Conservation (phyloP, 805 yeast species). For the Ascoidea rubescens region DNA sequence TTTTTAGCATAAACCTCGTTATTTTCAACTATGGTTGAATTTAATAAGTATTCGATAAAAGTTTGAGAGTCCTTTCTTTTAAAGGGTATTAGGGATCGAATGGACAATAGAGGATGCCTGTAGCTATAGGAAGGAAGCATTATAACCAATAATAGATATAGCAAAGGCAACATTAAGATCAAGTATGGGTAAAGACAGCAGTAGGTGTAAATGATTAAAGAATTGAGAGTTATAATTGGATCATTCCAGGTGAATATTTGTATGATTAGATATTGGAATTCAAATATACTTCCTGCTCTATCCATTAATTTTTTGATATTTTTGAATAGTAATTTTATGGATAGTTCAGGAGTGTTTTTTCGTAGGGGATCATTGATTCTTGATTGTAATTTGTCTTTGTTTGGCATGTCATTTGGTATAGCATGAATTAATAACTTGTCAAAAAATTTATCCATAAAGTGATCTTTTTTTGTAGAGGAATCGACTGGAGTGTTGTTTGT, state of each 20-base stretch:
- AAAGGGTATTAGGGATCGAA: slow-evolving; percentile 27
- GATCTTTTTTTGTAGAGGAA: slow-evolving; percentile 17
- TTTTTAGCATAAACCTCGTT: slow-evolving; percentile 22
- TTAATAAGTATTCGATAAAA: slow-evolving; percentile 11
- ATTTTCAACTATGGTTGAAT: slow-evolving; percentile 11
- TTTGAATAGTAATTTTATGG: slow-evolving; percentile 38
- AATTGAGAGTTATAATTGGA: slow-evolving; percentile 54
- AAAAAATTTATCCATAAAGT: slow-evolving; percentile 44
- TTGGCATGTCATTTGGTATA: slow-evolving; percentile 34
- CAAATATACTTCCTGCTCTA: slow-evolving; percentile 42
- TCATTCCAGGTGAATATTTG: slow-evolving; percentile 61
- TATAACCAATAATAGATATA: slow-evolving; percentile 38
- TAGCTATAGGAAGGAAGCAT: slow-evolving; percentile 59
- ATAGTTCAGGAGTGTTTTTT: slow-evolving; percentile 34
- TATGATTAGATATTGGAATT: slow-evolving; percentile 44
- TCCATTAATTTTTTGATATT: slow-evolving; percentile 45
- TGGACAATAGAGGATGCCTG: slow-evolving; percentile 47
- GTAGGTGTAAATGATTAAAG: slow-evolving; percentile 45
- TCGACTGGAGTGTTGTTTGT: slow-evolving; percentile 10
- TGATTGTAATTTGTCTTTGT: slow-evolving; percentile 26
- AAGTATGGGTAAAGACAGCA: slow-evolving; percentile 62
- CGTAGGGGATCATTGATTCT: slow-evolving; percentile 32
- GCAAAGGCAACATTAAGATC: slow-evolving; percentile 47
- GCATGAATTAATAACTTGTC: slow-evolving; percentile 38
- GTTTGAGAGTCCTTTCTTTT: slow-evolving; percentile 10